Percentiles rank a stretch among this genome's conserved stretches.
Evolutionary conservation across 495 filamentous ascomycete genomes (phyloP).

Genomic region (Eremomyces bilateralis): DNA sequence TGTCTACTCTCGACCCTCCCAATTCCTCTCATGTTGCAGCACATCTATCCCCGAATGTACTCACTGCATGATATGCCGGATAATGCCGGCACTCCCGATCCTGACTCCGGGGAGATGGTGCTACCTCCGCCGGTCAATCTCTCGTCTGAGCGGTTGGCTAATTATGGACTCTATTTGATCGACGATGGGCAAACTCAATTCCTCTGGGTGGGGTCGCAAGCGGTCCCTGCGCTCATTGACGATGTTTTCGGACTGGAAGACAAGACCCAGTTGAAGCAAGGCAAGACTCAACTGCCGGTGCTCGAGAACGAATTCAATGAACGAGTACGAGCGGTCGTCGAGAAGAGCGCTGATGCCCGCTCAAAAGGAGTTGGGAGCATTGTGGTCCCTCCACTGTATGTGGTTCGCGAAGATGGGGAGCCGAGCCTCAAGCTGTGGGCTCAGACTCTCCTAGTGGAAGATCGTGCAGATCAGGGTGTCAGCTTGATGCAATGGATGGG

Average conservation of each 20-base stretch:
- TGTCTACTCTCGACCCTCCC: conserved; percentile 85
- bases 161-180: conserved; percentile 90
- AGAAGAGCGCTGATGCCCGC: conserved; percentile 77
- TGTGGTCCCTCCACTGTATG: conserved; percentile 72
- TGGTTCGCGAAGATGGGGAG: conserved; percentile 89
- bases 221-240: conserved; percentile 65
- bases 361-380: conserved; percentile 77
- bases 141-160: conserved; percentile 66
- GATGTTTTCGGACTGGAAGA: conserved; percentile 82
- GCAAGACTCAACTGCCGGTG: conserved; percentile 67
- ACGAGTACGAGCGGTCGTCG: conserved; percentile 65
- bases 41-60: conserved; percentile 87
- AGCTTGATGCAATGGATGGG: conserved; percentile 90
- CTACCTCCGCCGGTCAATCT: conserved; percentile 73
- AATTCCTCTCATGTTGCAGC: conserved; percentile 79
- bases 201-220: conserved; percentile 86
- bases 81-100: conserved; percentile 64
- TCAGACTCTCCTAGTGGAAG: conserved; percentile 85
- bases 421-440: conserved; percentile 91
- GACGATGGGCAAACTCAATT: conserved; percentile 97
- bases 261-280: conserved; percentile 62
- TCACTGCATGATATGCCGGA: conserved; percentile 98
- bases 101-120: conserved; percentile 64
- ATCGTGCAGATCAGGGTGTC: conserved; percentile 79
- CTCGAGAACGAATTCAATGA: conserved; percentile 95